Evolutionary conservation across 176 grass and related monocot genomes (phyloP), one percentile per base, ranked within the genome.

Genomic region (Luzula sylvatica): DNA sequence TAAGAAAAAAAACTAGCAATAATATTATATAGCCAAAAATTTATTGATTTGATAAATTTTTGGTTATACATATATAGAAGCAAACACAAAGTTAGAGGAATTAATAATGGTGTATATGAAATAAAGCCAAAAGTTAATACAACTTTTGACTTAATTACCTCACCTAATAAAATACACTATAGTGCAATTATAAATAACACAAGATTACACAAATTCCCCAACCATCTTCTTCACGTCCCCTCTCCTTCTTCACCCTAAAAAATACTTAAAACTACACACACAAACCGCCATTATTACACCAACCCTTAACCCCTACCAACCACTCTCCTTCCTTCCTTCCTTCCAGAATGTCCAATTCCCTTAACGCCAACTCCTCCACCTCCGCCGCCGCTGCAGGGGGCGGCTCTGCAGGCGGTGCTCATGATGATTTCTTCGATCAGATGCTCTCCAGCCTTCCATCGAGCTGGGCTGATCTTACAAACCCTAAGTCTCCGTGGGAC

Each of bases 361-460:
- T 61, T 23, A 49, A 56, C 16, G 28, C 38, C 14, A 61, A 62
- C 58, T 58, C 58, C 3, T 56, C 51, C 12, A 46, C 21, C 1
- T 50, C 46, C 30, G 46, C 7, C 46, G 46, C 25, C 55, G 26
- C 11, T 24, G 58, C 19, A 15, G 78, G 61, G 15, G 77, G 50
- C 23, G 59, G 41, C 8, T 68, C 42, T 2, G 65, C 29, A 0
- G 61, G 26, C 41, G 54, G 28, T 5, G n/a, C 64, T 23, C 77
- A 81, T 35, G 85, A 90, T 25, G 92, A 98, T 66, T 98, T 98
- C 81, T 77, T 98, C 12, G 78, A 98, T 71, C 85, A 98, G 75
- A 86, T 98, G 85, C 65, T 98, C 38, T 86, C 77, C 52, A 60
- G 67, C 48, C 68, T 89, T 14, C 92, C 81, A 46, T 53, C 68